phyloP scores from a whole-genome alignment of 345 rosid species.

The Theobroma cacao region DNA sequence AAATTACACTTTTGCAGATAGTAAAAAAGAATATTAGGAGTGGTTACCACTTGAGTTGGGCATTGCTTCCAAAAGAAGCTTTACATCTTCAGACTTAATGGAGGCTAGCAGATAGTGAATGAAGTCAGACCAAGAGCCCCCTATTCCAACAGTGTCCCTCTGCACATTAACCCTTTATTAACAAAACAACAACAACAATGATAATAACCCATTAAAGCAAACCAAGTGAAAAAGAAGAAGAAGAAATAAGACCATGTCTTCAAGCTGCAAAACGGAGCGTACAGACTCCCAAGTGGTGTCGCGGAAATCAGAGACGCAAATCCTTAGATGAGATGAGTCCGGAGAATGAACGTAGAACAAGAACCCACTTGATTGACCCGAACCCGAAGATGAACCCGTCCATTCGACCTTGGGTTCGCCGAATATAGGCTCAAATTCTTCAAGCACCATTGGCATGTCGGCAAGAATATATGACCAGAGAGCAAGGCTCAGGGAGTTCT shows the following conservation, averaged over 20 bases:
- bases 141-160: constrained; percentile 81
- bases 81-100: constrained; percentile 62
- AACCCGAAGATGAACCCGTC: constrained; percentile 25
- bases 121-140: constrained; percentile 87
- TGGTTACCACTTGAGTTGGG: constrained; percentile 40
- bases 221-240: background rate
- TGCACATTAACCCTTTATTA: constrained; percentile 28
- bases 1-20: background rate
- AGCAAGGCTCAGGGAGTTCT: background rate
- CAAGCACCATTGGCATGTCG: constrained; percentile 30
- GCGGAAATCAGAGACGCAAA: constrained; percentile 66
- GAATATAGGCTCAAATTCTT: constrained; percentile 59
- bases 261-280: constrained; percentile 67
- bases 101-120: constrained; percentile 66
- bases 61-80: constrained; percentile 54
- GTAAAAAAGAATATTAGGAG: background rate
- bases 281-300: constrained; percentile 56
- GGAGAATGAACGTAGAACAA: constrained; percentile 67
- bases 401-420: constrained; percentile 64
- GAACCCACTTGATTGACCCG: constrained; percentile 45
- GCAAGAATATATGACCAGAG: background rate
- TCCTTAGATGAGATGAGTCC: constrained; percentile 49
- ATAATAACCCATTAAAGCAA: background rate
- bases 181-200: background rate
- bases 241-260: constrained; percentile 58